Conservation (phyloP, 2,329 filamentous ascomycete species). For the Trichocomaceae sp. region DNA sequence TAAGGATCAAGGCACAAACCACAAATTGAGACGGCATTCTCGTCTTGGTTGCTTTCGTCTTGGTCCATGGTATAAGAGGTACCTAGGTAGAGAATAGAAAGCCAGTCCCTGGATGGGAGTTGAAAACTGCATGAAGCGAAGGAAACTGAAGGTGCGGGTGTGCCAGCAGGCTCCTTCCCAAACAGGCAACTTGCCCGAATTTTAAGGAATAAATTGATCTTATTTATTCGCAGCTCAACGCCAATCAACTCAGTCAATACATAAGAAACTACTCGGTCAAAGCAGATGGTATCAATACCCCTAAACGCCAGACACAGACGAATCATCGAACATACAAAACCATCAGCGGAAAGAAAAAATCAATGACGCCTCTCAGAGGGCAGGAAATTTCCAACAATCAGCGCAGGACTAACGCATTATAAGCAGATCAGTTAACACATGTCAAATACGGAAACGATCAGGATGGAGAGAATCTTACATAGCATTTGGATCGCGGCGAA, state of each 20-base stretch:
- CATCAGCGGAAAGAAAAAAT: slow-evolving; percentile 3
- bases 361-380: slow-evolving; percentile 64
- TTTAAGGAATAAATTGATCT: not conserved
- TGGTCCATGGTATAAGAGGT: slow-evolving; percentile 2
- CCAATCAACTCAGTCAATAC: not conserved
- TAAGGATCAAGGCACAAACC: slow-evolving; percentile 7
- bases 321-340: not conserved
- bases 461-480: slow-evolving; percentile 58
- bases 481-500: slow-evolving; percentile 88
- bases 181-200: not conserved
- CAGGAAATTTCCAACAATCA: slow-evolving; percentile 95
- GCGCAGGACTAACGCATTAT: slow-evolving; percentile 59
- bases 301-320: not conserved
- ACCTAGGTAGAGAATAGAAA: too few relatives aligned
- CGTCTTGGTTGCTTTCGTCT: not conserved
- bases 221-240: not conserved
- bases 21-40: slow-evolving; percentile 9
- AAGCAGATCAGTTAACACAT: not conserved
- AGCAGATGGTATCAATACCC: slow-evolving; percentile 1
- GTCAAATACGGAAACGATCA: not conserved
- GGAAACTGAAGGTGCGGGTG: not conserved
- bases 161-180: not conserved
- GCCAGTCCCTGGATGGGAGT: too few relatives aligned
- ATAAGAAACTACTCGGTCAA: not conserved
- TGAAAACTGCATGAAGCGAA: not conserved